Percentiles rank a stretch among this genome's conserved stretches.
phyloP scores from a whole-genome alignment of 2,329 filamentous ascomycete genomes.

The Cladophialophora bantiana region DNA sequence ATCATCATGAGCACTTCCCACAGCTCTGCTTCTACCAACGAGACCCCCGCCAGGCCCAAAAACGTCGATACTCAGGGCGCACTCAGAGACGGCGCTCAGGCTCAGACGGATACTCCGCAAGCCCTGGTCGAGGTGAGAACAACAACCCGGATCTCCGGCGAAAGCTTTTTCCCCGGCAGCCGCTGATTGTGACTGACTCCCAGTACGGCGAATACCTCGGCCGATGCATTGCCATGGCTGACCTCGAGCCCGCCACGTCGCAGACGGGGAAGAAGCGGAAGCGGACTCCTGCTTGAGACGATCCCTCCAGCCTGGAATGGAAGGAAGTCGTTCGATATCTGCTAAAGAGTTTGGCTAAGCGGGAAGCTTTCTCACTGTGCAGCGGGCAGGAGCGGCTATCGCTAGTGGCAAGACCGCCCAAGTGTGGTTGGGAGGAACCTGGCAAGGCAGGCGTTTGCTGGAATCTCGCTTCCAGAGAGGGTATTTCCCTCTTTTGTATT shows the following conservation, averaged over 20 bases:
- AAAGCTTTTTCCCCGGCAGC: background rate
- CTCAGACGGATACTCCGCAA: conserved; percentile 8
- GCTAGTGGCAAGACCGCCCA: background rate
- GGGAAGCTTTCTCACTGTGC: background rate
- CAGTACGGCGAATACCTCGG: conserved; percentile 19
- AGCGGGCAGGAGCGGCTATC: background rate
- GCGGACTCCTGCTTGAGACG: background rate
- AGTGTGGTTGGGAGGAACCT: background rate
- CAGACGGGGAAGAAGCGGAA: conserved; percentile 9
- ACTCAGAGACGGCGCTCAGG: background rate
- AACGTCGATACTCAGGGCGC: background rate
- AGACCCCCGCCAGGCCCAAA: background rate
- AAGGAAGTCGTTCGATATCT: background rate
- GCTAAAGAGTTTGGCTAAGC: background rate
- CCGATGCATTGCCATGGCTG: conserved; percentile 13
- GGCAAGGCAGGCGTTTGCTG: background rate
- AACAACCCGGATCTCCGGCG: background rate
- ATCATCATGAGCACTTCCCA: conserved; percentile 15
- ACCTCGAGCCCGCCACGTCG: conserved; percentile 1
- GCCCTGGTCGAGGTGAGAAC: conserved; percentile 15
- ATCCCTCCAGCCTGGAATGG: background rate
- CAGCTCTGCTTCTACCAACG: conserved; percentile 4
- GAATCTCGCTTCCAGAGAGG: background rate
- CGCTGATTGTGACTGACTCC: background rate
- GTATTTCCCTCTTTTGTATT: background rate